phyloP scores from a whole-genome alignment of 495 filamentous ascomycete genomes.

The Hypoxylon crocopeplum region DNA sequence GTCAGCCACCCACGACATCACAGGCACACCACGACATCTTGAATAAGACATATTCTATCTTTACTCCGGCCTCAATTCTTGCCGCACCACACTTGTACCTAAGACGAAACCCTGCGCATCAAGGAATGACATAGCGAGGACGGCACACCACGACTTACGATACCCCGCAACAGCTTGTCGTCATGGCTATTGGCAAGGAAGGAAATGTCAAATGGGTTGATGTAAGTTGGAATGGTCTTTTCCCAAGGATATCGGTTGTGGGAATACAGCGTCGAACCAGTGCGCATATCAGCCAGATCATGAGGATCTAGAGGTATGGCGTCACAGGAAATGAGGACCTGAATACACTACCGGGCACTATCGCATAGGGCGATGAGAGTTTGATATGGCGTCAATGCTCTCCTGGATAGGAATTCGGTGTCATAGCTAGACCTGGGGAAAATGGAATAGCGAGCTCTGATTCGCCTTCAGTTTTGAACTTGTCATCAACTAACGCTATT shows the following conservation, averaged over 20 bases:
- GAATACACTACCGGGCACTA: too few species aligned
- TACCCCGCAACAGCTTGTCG: constrained; percentile 22
- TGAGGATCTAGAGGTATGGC: too few species aligned
- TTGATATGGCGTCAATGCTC: too few species aligned
- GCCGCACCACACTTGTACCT: neutral
- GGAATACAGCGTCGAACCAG: too few species aligned
- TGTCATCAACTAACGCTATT: constrained; percentile 9
- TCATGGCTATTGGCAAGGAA: constrained; percentile 50
- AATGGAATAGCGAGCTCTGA: neutral
- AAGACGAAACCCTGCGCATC: neutral
- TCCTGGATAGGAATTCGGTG: too few species aligned
- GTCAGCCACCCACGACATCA: constrained; percentile 3
- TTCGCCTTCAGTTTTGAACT: neutral
- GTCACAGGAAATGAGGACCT: too few species aligned
- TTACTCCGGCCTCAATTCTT: neutral
- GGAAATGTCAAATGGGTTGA: constrained; percentile 76
- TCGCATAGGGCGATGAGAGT: too few species aligned
- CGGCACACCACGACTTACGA: constrained; percentile 1
- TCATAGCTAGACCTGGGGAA: too few species aligned
- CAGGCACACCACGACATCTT: neutral
- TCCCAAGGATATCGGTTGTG: neutral
- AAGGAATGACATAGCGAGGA: constrained; percentile 39
- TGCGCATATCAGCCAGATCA: too few species aligned
- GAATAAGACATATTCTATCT: neutral
- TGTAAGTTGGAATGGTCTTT: constrained; percentile 49